Evolutionary conservation across 1,284 basidiomycete genomes (phyloP).

Genomic region (Sporisorium graminicola): DNA sequence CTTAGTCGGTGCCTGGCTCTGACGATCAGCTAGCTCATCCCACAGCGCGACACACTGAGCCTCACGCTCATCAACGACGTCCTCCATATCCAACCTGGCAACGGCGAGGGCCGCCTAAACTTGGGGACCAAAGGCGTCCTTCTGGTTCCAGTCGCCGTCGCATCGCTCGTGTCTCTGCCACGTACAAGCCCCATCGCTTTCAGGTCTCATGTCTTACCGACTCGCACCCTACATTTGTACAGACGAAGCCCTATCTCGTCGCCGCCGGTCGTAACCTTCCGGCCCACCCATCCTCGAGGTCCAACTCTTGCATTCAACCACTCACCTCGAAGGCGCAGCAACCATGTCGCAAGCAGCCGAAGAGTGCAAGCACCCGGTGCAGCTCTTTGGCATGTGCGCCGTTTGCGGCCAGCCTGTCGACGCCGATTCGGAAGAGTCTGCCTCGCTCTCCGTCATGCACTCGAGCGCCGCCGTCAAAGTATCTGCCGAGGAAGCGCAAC

Average conservation of each 20-base stretch:
- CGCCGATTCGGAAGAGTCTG: slow-evolving; percentile 67
- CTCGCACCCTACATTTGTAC: background rate
- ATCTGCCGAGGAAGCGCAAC: slow-evolving; percentile 78
- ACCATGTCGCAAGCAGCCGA: slow-evolving; percentile 25
- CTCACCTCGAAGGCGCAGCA: background rate
- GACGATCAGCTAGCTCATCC: background rate
- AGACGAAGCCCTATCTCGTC: slow-evolving; percentile 3
- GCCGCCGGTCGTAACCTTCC: slow-evolving; percentile 21
- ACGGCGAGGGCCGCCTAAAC: background rate
- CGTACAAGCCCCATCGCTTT: background rate
- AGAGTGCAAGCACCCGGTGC: slow-evolving; percentile 88
- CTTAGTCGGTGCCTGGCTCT: too few relatives aligned
- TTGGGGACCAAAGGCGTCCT: background rate
- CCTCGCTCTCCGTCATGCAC: slow-evolving; percentile 63
- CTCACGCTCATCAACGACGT: background rate
- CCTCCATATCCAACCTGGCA: too few relatives aligned
- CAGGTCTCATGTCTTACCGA: slow-evolving; percentile 25
- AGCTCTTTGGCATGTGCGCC: slow-evolving; percentile 90
- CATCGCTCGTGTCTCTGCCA: background rate
- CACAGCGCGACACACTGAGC: background rate
- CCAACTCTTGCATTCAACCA: background rate
- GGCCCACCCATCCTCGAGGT: too few relatives aligned
- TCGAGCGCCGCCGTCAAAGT: slow-evolving; percentile 64
- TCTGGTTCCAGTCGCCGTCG: too few relatives aligned
- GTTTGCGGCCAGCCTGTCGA: slow-evolving; percentile 94